These are phyloP conservation scores for Naganishia randhawae DNA, from an alignment of 768 basidiomycete species.

Conservation along the genomic window DNA sequence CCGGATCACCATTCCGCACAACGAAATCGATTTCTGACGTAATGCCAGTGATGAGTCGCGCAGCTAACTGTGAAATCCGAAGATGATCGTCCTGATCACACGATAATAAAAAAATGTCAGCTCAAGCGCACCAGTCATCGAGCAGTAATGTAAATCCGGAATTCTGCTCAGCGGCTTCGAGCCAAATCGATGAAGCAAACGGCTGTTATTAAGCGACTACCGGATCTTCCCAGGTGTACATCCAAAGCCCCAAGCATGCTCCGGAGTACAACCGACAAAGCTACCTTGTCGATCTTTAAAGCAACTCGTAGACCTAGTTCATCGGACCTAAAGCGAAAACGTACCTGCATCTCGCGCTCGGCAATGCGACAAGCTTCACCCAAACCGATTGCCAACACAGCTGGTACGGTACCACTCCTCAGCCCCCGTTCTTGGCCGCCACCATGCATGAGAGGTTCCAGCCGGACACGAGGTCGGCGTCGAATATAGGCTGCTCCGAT, in stretches of 20 bases:
- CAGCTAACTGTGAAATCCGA: conserved; percentile 67
- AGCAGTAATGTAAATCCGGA: not conserved
- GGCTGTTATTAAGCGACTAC: no score
- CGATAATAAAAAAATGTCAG: not conserved
- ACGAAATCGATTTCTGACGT: conserved; percentile 81
- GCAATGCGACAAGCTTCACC: conserved; percentile 94
- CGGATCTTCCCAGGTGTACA: no score
- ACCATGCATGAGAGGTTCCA: conserved; percentile 91
- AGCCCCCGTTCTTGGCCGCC: conserved; percentile 96
- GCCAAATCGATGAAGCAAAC: no score
- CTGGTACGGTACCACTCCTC: conserved; percentile 87
- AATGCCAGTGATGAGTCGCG: conserved; percentile 76
- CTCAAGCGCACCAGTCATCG: not conserved
- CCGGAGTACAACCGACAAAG: no score
- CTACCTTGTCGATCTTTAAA: no score
- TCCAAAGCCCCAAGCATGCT: no score
- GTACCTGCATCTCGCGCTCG: conserved; percentile 83
- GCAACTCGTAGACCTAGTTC: no score
- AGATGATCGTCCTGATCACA: conserved; percentile 68
- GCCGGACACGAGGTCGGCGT: conserved; percentile 80
- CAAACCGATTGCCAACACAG: conserved; percentile 80
- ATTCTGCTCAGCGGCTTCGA: not conserved
- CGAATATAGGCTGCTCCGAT: conserved; percentile 91
- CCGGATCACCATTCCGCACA: conserved; percentile 84
- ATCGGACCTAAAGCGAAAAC: conserved; percentile 48